A percentile compares a stretch with the other conserved stretches of the same genome.
These are phyloP conservation scores for Pleurozium schreberi DNA, from an alignment of 225 moss, liverwort and hornwort species.

Conservation along the genomic window DNA sequence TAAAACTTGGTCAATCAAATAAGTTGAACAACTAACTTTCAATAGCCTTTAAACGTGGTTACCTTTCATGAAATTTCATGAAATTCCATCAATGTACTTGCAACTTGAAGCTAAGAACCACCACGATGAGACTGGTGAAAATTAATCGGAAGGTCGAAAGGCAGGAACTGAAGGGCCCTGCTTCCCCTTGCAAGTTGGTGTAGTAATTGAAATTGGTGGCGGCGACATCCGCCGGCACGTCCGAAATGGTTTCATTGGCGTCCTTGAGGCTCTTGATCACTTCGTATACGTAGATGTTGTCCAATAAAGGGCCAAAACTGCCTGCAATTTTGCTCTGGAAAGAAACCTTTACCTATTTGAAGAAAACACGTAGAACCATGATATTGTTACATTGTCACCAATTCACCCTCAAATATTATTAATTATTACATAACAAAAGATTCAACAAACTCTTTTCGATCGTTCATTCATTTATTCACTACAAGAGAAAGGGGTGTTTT, in stretches of 20 bases:
- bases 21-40: no score
- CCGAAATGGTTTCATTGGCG: slow-evolving; percentile 26
- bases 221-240: slow-evolving; percentile 11
- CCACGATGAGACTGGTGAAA: not conserved
- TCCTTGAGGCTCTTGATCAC: slow-evolving; percentile 16
- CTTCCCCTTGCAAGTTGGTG: not conserved
- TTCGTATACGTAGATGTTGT: slow-evolving; percentile 42
- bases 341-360: not conserved
- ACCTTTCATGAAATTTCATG: not conserved
- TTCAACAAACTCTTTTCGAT: no score
- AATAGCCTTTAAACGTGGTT: no score
- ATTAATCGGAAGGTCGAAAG: not conserved
- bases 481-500: no score
- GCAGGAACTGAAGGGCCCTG: not conserved
- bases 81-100: not conserved
- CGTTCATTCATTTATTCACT: no score
- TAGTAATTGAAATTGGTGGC: not conserved
- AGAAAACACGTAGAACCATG: not conserved
- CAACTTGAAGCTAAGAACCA: not conserved
- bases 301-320: slow-evolving; percentile 53
- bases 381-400: no score
- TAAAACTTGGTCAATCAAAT: no score
- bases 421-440: no score
- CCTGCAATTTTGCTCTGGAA: slow-evolving; percentile 58
- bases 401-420: no score